Conservation (phyloP, 2,329 filamentous ascomycete species). For the Microdochium bolleyi region DNA sequence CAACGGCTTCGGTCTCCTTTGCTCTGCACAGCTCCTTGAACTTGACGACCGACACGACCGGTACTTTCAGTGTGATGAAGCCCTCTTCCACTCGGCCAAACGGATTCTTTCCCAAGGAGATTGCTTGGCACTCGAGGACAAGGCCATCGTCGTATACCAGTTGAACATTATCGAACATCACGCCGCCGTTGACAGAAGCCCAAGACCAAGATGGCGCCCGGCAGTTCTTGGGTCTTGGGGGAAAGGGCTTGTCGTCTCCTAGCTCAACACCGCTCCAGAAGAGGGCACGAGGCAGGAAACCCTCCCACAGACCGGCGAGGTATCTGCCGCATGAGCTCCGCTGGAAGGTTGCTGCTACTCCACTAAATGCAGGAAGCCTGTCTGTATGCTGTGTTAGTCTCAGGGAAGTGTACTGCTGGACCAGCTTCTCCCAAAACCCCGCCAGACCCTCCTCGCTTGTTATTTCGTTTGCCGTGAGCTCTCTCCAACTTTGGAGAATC, state of each 20-base stretch:
- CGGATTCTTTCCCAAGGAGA: not conserved
- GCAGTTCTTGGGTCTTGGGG: not conserved
- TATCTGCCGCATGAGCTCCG: not conserved
- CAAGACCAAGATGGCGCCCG: not conserved
- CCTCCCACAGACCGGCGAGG: not conserved
- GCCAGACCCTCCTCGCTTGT: not conserved
- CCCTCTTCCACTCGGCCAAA: not conserved
- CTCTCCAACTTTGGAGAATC: not conserved
- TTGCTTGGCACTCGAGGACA: not conserved
- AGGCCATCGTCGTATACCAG: not conserved
- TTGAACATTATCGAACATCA: not conserved
- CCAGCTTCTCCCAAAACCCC: not conserved
- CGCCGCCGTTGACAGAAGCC: not conserved
- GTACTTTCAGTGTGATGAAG: not conserved
- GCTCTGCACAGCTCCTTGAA: not conserved
- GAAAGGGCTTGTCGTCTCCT: not conserved
- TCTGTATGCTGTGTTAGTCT: not conserved
- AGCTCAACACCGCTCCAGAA: not conserved
- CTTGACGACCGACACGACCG: not conserved
- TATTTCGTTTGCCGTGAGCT: not conserved
- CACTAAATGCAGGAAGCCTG: not conserved
- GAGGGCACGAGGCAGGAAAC: not conserved
- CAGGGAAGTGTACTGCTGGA: not conserved
- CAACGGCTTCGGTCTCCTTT: not conserved
- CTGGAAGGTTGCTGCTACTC: not conserved